A percentile compares a stretch with the other conserved stretches of the same genome.
These are phyloP conservation scores for Pythium apleroticum DNA, from an alignment of 352 stramenopile genomes.

Conservation along the genomic window DNA sequence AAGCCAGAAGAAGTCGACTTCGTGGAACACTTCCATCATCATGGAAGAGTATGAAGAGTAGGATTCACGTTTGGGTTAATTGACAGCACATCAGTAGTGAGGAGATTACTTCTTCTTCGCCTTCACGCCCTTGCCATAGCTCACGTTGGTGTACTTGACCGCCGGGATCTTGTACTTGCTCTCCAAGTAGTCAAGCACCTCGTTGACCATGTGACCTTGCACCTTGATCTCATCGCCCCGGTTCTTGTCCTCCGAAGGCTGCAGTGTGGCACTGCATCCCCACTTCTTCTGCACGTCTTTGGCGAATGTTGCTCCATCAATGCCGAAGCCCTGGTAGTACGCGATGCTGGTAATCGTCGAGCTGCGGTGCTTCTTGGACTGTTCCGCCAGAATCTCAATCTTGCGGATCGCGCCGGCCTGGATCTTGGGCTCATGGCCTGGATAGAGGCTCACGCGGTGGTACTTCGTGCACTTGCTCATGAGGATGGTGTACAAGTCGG, in stretches of 20 bases:
- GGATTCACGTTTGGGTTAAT: slow-evolving; percentile 16
- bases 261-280: slow-evolving; percentile 66
- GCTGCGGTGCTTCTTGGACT: slow-evolving; percentile 71
- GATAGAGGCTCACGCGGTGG: slow-evolving; percentile 70
- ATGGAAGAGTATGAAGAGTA: slow-evolving; percentile 10
- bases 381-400: slow-evolving; percentile 65
- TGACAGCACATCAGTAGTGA: neutral
- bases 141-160: slow-evolving; percentile 63
- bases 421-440: slow-evolving; percentile 64
- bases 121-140: slow-evolving; percentile 82
- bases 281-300: slow-evolving; percentile 85
- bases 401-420: slow-evolving; percentile 52
- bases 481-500: slow-evolving; percentile 53
- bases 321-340: slow-evolving; percentile 80
- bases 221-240: slow-evolving; percentile 75
- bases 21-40: neutral
- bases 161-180: slow-evolving; percentile 68
- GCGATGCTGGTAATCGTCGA: slow-evolving; percentile 68
- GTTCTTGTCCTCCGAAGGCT: slow-evolving; percentile 56
- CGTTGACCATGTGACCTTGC: slow-evolving; percentile 79
- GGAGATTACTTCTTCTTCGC: slow-evolving; percentile 61
- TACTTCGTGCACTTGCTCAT: slow-evolving; percentile 68
- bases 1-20: slow-evolving; percentile 8
- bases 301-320: slow-evolving; percentile 64
- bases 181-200: slow-evolving; percentile 63